phyloP scores from a whole-genome alignment of 2,329 filamentous ascomycete species.

The Fusarium sp. region DNA sequence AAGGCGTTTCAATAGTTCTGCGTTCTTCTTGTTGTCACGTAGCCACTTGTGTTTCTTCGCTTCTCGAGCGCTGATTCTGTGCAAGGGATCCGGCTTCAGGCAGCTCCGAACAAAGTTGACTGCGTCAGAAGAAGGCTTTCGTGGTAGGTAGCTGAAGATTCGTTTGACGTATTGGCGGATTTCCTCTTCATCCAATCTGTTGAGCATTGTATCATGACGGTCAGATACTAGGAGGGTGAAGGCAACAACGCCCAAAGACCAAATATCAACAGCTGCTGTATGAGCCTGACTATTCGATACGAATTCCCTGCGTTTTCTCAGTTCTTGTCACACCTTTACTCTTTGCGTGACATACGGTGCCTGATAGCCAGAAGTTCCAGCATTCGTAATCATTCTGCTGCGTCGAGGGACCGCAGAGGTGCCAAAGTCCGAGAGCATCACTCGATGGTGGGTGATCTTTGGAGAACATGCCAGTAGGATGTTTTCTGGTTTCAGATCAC shows the following conservation, averaged over 20 bases:
- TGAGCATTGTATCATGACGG: slow-evolving; percentile 42
- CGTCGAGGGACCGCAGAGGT: slow-evolving; percentile 57
- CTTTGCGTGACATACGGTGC: slow-evolving; percentile 56
- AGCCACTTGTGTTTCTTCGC: slow-evolving; percentile 51
- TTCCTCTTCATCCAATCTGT: slow-evolving; percentile 43
- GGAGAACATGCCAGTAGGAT: slow-evolving; percentile 61
- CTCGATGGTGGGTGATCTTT: slow-evolving; percentile 54
- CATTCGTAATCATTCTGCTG: slow-evolving; percentile 56
- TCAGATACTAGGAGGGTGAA: slow-evolving; percentile 51
- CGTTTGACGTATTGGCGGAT: slow-evolving; percentile 36
- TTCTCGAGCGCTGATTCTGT: slow-evolving; percentile 46
- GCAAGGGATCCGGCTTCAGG: slow-evolving; percentile 43
- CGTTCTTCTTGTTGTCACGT: slow-evolving; percentile 47
- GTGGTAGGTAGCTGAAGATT: slow-evolving; percentile 22
- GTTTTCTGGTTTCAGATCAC: slow-evolving; percentile 67
- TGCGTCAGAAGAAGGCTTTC: slow-evolving; percentile 42
- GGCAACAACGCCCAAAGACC: slow-evolving; percentile 62
- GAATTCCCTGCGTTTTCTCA: slow-evolving; percentile 54
- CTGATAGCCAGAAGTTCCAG: slow-evolving; percentile 60
- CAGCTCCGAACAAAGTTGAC: slow-evolving; percentile 49
- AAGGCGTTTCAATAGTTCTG: slow-evolving; percentile 48
- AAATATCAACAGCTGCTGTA: slow-evolving; percentile 61
- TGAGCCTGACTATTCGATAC: slow-evolving; percentile 28
- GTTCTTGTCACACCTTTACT: not conserved
- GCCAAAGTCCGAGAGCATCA: slow-evolving; percentile 66